Evolutionary conservation across 345 rosid species (phyloP), one percentile per base, ranked within the genome.

Genomic region (Schrenkiella parvula): DNA sequence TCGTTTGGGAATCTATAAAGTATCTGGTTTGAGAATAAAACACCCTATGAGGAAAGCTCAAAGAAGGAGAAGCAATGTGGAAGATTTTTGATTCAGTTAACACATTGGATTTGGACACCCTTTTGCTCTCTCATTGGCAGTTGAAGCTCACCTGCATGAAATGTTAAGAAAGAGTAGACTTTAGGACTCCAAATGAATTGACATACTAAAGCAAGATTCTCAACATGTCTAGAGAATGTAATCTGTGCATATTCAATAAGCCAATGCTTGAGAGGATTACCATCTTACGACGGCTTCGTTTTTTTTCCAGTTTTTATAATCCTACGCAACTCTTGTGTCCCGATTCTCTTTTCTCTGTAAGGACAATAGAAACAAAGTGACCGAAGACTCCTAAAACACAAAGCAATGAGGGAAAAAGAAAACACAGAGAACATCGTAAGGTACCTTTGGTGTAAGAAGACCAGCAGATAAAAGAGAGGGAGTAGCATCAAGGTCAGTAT

Each of bases 401-500:
- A 18, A 67, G 44, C 46, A 72, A 35, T 26, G 28, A 53, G 8
- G 32, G 21, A 15, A 28, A 61, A 47, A 4, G 19, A 34, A 21
- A 21, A 9, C 7, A 52, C 26, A 6, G 21, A 19, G 39, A 50
- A 73, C 58, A 3, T 63, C 53, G 29, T 41, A 41, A 3, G 7
- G 52, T 79, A 89, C 99, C 96, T 85, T 76, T 89, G 92, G 71
- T 89, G 66, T 75, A 95, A 77, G 78, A 81, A 95, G 46, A 87
- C 90, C 47, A 86, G 80, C 31, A 90, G 80, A 75, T 90, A 92
- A 84, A 95, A 84, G 68, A 95, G 43, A 4, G 99, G 99, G 53
- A 90, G 91, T 80, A 90, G 78, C 96, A 92, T 90, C 88, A 88
- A 60, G 48, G 86, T 86, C 84, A 88, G 80, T 72, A 95, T 88